Percentiles rank a stretch among this genome's conserved stretches.
These are phyloP conservation scores for Gossypium bickii DNA, from an alignment of 345 rosid genomes.

Conservation along the genomic window DNA sequence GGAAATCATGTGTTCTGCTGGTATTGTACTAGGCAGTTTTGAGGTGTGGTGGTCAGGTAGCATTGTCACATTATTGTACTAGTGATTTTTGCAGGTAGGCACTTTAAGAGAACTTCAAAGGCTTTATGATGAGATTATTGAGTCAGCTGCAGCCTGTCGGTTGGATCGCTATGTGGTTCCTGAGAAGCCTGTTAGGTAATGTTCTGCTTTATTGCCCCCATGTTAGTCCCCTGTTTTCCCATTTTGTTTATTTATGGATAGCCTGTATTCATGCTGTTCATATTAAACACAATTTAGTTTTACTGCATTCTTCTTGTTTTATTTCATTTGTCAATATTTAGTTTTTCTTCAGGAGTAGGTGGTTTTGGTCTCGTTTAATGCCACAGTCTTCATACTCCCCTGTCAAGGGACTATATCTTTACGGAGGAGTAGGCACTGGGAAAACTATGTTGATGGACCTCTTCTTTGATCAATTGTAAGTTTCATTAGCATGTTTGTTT, in stretches of 20 bases:
- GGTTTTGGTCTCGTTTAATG: slow-evolving; percentile 91
- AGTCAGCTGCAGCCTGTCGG: slow-evolving; percentile 69
- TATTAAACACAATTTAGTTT: neutral
- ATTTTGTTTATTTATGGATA: neutral
- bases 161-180: slow-evolving; percentile 91
- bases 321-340: neutral
- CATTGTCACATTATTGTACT: slow-evolving; percentile 16
- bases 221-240: slow-evolving; percentile 1
- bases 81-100: slow-evolving; percentile 45
- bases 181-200: slow-evolving; percentile 68
- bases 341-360: slow-evolving; percentile 63
- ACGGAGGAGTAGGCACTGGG: slow-evolving; percentile 98
- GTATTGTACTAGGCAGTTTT: slow-evolving; percentile 5
- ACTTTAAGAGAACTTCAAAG: slow-evolving; percentile 88
- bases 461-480: slow-evolving; percentile 82
- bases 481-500: slow-evolving; percentile 9
- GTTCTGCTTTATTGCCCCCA: slow-evolving; percentile 14
- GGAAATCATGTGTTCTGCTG: neutral
- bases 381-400: slow-evolving; percentile 75
- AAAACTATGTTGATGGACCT: slow-evolving; percentile 99
- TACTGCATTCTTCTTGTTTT: neutral
- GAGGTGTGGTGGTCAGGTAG: neutral
- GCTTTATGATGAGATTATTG: slow-evolving; percentile 77
- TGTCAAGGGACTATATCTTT: slow-evolving; percentile 84
- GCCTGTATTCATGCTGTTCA: neutral